These are phyloP conservation scores for Mortierella sp. DNA, from an alignment of 371 early-diverging fungal genomes.

Conservation along the genomic window DNA sequence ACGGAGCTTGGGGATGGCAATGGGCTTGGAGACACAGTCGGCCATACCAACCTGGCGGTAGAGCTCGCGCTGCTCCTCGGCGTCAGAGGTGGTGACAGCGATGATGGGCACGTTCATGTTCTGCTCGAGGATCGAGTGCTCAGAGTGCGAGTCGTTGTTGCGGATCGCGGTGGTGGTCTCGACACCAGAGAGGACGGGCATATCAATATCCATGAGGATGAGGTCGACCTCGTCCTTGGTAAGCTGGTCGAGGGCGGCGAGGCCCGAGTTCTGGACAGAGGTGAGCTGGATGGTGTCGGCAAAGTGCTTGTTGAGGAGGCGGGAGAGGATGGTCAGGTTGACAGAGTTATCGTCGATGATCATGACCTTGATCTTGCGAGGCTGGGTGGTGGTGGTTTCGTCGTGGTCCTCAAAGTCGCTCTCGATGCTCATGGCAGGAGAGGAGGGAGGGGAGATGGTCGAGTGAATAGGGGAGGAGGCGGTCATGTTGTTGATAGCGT, in stretches of 20 bases:
- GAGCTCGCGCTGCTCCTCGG: conserved; percentile 56
- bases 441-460: conserved; percentile 36
- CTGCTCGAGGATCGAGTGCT: conserved; percentile 61
- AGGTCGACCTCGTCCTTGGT: conserved; percentile 64
- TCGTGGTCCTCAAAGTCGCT: conserved; percentile 38
- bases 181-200: conserved; percentile 72
- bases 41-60: conserved; percentile 58
- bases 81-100: conserved; percentile 74
- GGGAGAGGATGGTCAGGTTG: conserved; percentile 69
- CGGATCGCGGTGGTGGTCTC: conserved; percentile 67
- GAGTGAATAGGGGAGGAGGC: conserved; percentile 25
- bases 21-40: conserved; percentile 59
- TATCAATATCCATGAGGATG: conserved; percentile 77
- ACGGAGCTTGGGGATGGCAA: conserved; percentile 47
- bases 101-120: conserved; percentile 74
- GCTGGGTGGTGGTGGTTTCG: conserved; percentile 13
- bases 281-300: conserved; percentile 62
- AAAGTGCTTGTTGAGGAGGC: conserved; percentile 66
- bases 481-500: conserved; percentile 33
- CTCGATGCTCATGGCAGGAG: conserved; percentile 55
- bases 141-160: conserved; percentile 49
- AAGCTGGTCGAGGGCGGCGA: conserved; percentile 63
- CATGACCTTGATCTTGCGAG: conserved; percentile 59
- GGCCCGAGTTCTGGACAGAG: conserved; percentile 59
- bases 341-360: conserved; percentile 74